Evolutionary conservation across 352 stramenopile species (phyloP), one percentile per base, ranked within the genome.

Genomic region (Globisporangium emineosum): DNA sequence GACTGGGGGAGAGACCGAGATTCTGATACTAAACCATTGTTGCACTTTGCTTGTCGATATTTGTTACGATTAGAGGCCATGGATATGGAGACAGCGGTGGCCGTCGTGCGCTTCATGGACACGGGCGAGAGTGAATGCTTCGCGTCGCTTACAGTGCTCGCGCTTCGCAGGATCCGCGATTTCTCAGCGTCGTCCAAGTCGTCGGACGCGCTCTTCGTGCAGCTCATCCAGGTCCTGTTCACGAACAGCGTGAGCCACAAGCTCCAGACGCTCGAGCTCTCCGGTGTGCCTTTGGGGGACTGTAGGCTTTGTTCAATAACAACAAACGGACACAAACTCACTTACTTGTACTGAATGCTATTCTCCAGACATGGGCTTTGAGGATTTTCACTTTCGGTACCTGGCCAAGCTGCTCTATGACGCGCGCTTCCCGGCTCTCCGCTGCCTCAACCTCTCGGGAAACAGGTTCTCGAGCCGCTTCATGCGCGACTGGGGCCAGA

Each of bases 391-490:
- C 52, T 89, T 78, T 43, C 69, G 71, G 23, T 70, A 84, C 9
- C 60, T 91, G 12, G 62, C 74, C 10, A 59, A 52, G 43, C 61
- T 91, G 27, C 75, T 85, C 52, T 77, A 81, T 66, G 76, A 79
- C 19, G 73, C 74, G 9, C 62, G 64, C 3, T 91, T 89, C 50
- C 77, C 71, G 19, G 30, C 25, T 30, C 57, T 91, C 0, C 30
- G 60, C 12, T 37, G 42, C 51, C 45, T 91, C 0, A 68, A 68
- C 19, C 23, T 91, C 30, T 69, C 76, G 0, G 50, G 57, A 0
- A 82, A 87, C 45, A 52, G 71, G 8, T 91, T 88, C 45, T 82
- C 72, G 25, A 88, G 79, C 64, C 72, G 79, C 17, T 89, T 88
- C 64, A 72, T 91, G 61, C 70, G 79, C 43, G 79, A 89, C 43